A percentile compares a stretch with the other conserved stretches of the same genome.
Evolutionary conservation across 2,329 filamentous ascomycete species (phyloP).

Genomic region (Epichloe baconii): DNA sequence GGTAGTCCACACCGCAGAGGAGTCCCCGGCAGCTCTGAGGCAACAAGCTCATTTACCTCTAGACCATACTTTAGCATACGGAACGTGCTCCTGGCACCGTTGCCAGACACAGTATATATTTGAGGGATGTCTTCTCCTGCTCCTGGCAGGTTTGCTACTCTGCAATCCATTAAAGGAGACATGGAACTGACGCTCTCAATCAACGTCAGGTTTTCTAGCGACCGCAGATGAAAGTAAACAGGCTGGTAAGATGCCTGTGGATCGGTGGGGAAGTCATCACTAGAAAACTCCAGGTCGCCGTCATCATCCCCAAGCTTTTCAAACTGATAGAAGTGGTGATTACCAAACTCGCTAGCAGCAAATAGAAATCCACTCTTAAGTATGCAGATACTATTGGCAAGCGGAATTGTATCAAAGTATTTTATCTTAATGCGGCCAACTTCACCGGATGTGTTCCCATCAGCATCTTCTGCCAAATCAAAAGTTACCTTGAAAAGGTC

Average conservation of each 20-base stretch:
- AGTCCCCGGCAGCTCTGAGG: constrained; percentile 78
- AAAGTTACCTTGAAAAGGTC: constrained; percentile 94
- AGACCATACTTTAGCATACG: constrained; percentile 85
- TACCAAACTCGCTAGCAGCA: constrained; percentile 81
- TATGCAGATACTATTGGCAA: constrained; percentile 79
- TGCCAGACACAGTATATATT: constrained; percentile 85
- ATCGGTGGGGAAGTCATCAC: constrained; percentile 70
- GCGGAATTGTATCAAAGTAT: constrained; percentile 92
- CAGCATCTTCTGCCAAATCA: constrained; percentile 73
- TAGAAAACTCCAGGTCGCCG: constrained; percentile 73
- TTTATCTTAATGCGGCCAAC: constrained; percentile 81
- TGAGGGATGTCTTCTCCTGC: constrained; percentile 89
- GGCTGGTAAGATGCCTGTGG: constrained; percentile 58
- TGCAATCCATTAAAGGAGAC: constrained; percentile 84
- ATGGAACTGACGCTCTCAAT: constrained; percentile 78
- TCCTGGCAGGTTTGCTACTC: constrained; percentile 61
- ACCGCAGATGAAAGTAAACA: constrained; percentile 72
- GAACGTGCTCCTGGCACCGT: constrained; percentile 79
- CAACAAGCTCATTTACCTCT: constrained; percentile 90
- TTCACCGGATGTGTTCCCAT: constrained; percentile 65
- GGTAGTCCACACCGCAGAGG: constrained; percentile 87
- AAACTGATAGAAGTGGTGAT: constrained; percentile 91
- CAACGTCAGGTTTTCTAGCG: constrained; percentile 67
- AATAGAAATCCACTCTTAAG: constrained; percentile 93
- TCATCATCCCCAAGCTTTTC: constrained; percentile 94